Percentiles rank a stretch among this genome's conserved stretches.
phyloP scores from a whole-genome alignment of 1,284 basidiomycete genomes.

The Heterobasidion parviporum region DNA sequence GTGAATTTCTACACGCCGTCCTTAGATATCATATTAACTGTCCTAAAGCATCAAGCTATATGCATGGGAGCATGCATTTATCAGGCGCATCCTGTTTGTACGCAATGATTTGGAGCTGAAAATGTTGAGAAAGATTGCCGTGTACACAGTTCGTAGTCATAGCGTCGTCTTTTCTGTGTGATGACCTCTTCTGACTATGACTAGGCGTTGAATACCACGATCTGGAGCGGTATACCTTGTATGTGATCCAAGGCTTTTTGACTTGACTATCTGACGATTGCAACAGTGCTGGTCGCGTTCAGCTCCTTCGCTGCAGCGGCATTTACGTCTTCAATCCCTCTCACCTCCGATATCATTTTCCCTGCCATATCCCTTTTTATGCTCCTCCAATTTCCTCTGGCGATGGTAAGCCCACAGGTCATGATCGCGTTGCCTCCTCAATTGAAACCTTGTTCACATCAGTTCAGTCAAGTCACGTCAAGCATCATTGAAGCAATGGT shows the following conservation, averaged over 20 bases:
- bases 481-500: slow-evolving; percentile 83
- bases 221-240: slow-evolving; percentile 65
- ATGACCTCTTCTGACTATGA: neutral
- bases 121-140: slow-evolving; percentile 77
- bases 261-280: slow-evolving; percentile 27
- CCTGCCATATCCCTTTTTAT: slow-evolving; percentile 92
- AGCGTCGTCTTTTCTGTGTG: neutral
- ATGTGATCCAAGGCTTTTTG: slow-evolving; percentile 15
- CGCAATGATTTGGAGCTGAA: slow-evolving; percentile 82
- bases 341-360: slow-evolving; percentile 92
- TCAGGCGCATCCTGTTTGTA: slow-evolving; percentile 63
- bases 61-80: slow-evolving; percentile 87
- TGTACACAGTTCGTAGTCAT: slow-evolving; percentile 44
- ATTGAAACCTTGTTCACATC: slow-evolving; percentile 1
- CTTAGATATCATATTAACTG: neutral
- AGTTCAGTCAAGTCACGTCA: slow-evolving; percentile 67
- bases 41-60: slow-evolving; percentile 64
- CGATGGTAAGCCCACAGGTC: slow-evolving; percentile 47
- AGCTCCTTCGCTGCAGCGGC: slow-evolving; percentile 83
- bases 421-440: no score
- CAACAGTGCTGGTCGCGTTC: slow-evolving; percentile 74
- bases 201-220: slow-evolving; percentile 48
- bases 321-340: slow-evolving; percentile 54
- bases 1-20: slow-evolving; percentile 21
- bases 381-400: slow-evolving; percentile 83